Conservation (phyloP, 106 monocot genomes). For the Dendrobium catenatum region DNA sequence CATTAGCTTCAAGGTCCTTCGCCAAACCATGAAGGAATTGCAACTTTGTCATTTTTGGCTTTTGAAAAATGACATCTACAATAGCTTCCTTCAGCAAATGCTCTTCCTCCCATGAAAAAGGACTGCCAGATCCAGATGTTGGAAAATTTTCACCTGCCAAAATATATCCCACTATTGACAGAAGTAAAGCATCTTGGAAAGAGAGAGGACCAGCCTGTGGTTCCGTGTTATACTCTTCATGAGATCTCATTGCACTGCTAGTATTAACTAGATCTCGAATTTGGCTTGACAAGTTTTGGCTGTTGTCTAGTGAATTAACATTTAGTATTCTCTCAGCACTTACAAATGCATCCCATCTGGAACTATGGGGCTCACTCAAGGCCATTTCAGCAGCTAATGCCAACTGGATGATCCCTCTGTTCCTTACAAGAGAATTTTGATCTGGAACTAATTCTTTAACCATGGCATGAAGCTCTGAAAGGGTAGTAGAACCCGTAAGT, state of each 20-base stretch:
- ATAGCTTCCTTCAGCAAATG: constrained; percentile 81
- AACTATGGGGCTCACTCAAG: constrained; percentile 54
- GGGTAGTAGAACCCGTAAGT: constrained; percentile 22
- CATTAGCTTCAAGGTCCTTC: constrained; percentile 59
- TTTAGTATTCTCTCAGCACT: constrained; percentile 82
- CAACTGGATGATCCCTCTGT: constrained; percentile 75
- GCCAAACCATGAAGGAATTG: constrained; percentile 69
- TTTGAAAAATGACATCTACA: constrained; percentile 66
- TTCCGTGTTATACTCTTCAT: background rate
- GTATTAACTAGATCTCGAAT: constrained; percentile 86
- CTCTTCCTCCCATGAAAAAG: constrained; percentile 99
- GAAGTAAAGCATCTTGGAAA: constrained; percentile 80
- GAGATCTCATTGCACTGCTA: constrained; percentile 34
- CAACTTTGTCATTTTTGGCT: constrained; percentile 38
- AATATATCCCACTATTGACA: constrained; percentile 77
- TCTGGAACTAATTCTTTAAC: constrained; percentile 46
- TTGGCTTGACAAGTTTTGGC: constrained; percentile 78
- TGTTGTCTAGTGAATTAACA: constrained; percentile 60
- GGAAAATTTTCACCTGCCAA: constrained; percentile 87
- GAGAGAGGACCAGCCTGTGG: constrained; percentile 49
- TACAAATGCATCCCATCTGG: constrained; percentile 86
- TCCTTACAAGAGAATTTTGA: constrained; percentile 49
- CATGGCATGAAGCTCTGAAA: constrained; percentile 56
- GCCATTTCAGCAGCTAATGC: constrained; percentile 68
- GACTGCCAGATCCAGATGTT: constrained; percentile 57